Conservation (phyloP, 2,329 filamentous ascomycete species). For the Orbilia ellipsospora region DNA sequence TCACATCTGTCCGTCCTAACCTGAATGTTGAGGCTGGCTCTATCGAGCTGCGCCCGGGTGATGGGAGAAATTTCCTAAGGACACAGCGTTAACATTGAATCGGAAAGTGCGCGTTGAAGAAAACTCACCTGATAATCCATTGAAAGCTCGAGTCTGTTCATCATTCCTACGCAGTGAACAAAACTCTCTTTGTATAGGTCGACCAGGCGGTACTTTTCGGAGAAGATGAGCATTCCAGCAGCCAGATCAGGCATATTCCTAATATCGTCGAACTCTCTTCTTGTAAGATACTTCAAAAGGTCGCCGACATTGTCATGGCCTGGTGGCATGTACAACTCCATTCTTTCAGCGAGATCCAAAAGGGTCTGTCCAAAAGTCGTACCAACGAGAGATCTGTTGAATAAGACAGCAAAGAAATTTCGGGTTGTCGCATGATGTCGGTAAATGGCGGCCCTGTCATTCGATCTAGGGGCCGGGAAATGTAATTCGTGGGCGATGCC, state of each 20-base stretch:
- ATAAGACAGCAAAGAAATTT: conserved; percentile 75
- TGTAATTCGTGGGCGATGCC: conserved; percentile 73
- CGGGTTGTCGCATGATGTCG: conserved; percentile 74
- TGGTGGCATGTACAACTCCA: conserved; percentile 70
- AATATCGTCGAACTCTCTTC: conserved; percentile 73
- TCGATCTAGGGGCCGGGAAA: conserved; percentile 69
- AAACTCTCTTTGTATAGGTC: conserved; percentile 76
- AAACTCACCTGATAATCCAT: conserved; percentile 67
- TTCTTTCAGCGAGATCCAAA: conserved; percentile 71
- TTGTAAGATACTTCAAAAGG: conserved; percentile 71
- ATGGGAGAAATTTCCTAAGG: conserved; percentile 68
- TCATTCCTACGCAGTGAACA: conserved; percentile 75
- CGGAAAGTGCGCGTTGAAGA: no score
- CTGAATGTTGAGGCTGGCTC: conserved; percentile 72
- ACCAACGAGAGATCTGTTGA: conserved; percentile 74
- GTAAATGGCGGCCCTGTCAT: conserved; percentile 66
- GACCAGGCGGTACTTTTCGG: conserved; percentile 72
- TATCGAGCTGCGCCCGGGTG: conserved; percentile 72
- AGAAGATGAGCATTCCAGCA: conserved; percentile 73
- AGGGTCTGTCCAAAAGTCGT: conserved; percentile 73
- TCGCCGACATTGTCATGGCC: conserved; percentile 66
- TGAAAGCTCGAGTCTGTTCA: conserved; percentile 66
- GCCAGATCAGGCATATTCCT: conserved; percentile 71
- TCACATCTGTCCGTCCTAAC: conserved; percentile 73
- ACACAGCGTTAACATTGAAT: neutral